phyloP scores from a whole-genome alignment of 2,329 filamentous ascomycete genomes.

The Plenodomus biglobosus region DNA sequence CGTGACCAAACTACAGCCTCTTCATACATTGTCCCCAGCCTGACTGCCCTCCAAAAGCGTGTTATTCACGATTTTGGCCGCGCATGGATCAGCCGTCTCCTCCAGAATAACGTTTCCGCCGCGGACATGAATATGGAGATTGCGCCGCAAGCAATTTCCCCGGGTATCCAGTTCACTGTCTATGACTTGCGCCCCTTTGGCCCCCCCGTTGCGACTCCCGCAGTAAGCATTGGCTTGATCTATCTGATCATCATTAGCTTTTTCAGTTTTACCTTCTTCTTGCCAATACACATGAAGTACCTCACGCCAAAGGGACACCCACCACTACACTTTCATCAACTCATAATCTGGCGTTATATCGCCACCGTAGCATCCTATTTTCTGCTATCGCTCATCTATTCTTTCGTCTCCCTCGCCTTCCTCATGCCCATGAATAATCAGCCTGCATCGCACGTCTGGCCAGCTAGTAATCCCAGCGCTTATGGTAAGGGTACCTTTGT shows the following conservation, averaged over 20 bases:
- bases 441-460: slow-evolving; percentile 48
- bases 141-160: slow-evolving; percentile 57
- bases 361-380: slow-evolving; percentile 61
- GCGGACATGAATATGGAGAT: slow-evolving; percentile 45
- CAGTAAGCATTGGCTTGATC: slow-evolving; percentile 64
- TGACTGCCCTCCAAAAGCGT: slow-evolving; percentile 50
- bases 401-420: slow-evolving; percentile 63
- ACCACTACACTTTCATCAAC: slow-evolving; percentile 59
- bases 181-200: slow-evolving; percentile 63
- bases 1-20: slow-evolving; percentile 58
- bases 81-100: slow-evolving; percentile 43
- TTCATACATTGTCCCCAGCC: slow-evolving; percentile 55
- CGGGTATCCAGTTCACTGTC: slow-evolving; percentile 57
- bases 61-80: slow-evolving; percentile 54
- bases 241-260: slow-evolving; percentile 69
- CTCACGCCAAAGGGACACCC: slow-evolving; percentile 58
- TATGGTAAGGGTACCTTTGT: slow-evolving; percentile 61
- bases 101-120: slow-evolving; percentile 22
- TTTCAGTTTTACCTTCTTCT: slow-evolving; percentile 66
- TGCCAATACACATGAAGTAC: slow-evolving; percentile 64
- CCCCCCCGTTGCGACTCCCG: slow-evolving; percentile 57
- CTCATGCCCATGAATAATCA: slow-evolving; percentile 60
- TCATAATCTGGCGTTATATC: slow-evolving; percentile 60
- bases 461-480: slow-evolving; percentile 53
- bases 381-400: slow-evolving; percentile 64